Evolutionary conservation across 2,329 filamentous ascomycete species (phyloP).

Genomic region (Alternaria gansuensis): DNA sequence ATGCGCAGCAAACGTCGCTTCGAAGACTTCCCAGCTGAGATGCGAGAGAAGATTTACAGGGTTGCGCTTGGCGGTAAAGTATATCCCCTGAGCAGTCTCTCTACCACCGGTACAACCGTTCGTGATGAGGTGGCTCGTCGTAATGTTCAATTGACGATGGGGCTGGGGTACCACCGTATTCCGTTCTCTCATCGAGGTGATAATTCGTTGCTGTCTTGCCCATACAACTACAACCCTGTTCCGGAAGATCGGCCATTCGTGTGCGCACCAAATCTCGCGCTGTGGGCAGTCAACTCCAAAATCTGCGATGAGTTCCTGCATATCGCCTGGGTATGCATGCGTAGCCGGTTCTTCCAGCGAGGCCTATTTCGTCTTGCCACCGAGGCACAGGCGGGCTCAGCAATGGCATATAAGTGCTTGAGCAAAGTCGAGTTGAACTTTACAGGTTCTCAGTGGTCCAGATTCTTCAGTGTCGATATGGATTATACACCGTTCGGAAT

Average conservation of each 20-base stretch:
- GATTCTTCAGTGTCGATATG: neutral
- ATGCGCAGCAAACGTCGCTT: neutral
- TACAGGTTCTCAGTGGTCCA: neutral
- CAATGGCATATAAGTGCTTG: neutral
- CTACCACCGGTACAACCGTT: neutral
- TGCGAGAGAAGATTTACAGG: neutral
- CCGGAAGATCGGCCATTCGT: neutral
- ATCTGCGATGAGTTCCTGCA: neutral
- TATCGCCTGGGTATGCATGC: neutral
- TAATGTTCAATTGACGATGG: neutral
- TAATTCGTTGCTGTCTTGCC: neutral
- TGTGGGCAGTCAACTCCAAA: neutral
- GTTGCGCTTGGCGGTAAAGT: neutral
- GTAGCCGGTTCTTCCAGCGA: neutral
- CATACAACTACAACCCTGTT: neutral
- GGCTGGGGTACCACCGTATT: neutral
- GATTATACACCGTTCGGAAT: neutral
- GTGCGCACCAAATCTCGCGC: neutral
- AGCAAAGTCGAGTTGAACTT: conserved; percentile 2
- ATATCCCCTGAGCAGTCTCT: neutral
- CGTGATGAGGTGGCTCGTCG: neutral
- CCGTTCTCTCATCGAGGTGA: neutral
- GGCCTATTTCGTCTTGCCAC: neutral
- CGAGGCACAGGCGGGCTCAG: neutral
- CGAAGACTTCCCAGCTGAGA: neutral